phyloP scores from a whole-genome alignment of 2,329 filamentous ascomycete genomes.

The Emericellopsis atlantica region DNA sequence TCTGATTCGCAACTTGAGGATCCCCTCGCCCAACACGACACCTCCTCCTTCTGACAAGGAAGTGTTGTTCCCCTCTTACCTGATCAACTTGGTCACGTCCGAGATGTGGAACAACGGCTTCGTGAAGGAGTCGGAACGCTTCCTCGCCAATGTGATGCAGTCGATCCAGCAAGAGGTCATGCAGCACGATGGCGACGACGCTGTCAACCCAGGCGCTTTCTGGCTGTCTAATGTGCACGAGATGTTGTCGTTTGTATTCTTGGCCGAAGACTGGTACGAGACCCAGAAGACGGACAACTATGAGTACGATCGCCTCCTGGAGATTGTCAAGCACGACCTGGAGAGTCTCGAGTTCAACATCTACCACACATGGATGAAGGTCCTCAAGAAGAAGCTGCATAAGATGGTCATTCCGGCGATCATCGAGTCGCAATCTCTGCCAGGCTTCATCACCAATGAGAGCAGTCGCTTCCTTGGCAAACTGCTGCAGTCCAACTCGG shows the following conservation, averaged over 20 bases:
- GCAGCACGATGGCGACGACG: slow-evolving; percentile 95
- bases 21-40: slow-evolving; percentile 74
- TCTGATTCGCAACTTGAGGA: slow-evolving; percentile 91
- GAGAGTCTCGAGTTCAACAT: slow-evolving; percentile 99
- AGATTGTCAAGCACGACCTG: slow-evolving; percentile 98
- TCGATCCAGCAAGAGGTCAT: slow-evolving; percentile 99
- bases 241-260: slow-evolving; percentile 98
- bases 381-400: slow-evolving; percentile 95
- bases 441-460: slow-evolving; percentile 97
- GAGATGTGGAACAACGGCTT: slow-evolving; percentile 99
- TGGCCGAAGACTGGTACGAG: slow-evolving; percentile 99
- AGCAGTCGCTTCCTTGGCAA: slow-evolving; percentile 97
- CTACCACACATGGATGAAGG: slow-evolving; percentile 99
- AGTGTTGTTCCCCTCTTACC: slow-evolving; percentile 93
- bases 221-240: slow-evolving; percentile 99
- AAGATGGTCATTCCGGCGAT: slow-evolving; percentile 99
- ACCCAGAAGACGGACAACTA: slow-evolving; percentile 99
- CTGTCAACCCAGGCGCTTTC: slow-evolving; percentile 93
- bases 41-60: slow-evolving; percentile 96
- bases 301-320: slow-evolving; percentile 91
- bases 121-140: slow-evolving; percentile 97
- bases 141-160: slow-evolving; percentile 98
- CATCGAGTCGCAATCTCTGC: slow-evolving; percentile 95
- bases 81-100: slow-evolving; percentile 97
- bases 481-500: slow-evolving; percentile 78